Evolutionary conservation across 805 yeast genomes (phyloP), one percentile per base, ranked within the genome.

Genomic region (Schwanniomyces occidentalis): DNA sequence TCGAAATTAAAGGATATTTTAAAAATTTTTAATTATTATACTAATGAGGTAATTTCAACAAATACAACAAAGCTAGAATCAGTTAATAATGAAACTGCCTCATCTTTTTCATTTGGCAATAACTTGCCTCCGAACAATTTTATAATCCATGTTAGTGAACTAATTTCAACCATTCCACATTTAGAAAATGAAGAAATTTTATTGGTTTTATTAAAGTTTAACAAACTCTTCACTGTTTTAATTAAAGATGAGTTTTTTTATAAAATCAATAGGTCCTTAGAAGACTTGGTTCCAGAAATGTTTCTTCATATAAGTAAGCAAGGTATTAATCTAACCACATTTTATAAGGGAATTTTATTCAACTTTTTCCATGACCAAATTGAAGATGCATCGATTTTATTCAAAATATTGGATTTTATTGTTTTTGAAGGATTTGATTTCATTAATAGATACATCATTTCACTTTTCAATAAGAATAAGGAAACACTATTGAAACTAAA

Each of bases 391-490:
- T 29, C 17, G 13, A 19, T 30, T 3, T 33, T 37, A 22, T 31
- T 41, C 19, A 45, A 28, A 28, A 35, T 63, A 4, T 39, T 66
- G 18, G 74, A 69, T 38, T 54, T 65, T 24, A 45, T 67, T 8
- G 51, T 67, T 19, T 52, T 69, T 32, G 70, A 68, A 44, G 74
- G 74, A 5, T 55, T 61, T 34, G 66, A 61, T 37, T 59, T 57
- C 37, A 37, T 68, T 6, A 38, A 55, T 6, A 49, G 69, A 17
- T 33, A 65, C 5, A 38, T 60, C 7, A 51, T 57, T 3, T 54
- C 53, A 28, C 27, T 50, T 3, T 56, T 62, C 35, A 25, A 35
- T 4, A 34, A 37, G 6, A 45, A 50, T 16, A 22, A 42, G 20
- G 45, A 35, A 0, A 24, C 38, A 16, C 41, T 67, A 8, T 10